Conservation (phyloP, 1,284 basidiomycete species). For the Malassezia furfur region DNA sequence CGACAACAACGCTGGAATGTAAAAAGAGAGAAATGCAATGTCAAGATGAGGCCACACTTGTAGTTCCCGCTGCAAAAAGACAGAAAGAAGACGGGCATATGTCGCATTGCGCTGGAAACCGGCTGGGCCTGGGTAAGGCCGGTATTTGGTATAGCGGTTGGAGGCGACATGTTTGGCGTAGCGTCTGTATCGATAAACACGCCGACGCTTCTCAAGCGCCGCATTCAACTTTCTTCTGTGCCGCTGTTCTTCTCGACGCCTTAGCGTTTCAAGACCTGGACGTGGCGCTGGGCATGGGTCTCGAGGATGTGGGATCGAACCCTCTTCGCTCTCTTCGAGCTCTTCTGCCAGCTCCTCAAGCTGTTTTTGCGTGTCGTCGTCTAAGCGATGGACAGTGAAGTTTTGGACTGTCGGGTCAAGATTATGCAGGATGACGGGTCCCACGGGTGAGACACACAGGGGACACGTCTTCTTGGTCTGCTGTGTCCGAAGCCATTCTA, state of each 20-base stretch:
- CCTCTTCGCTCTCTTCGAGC: too few species aligned
- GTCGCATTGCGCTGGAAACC: slow-evolving; percentile 10
- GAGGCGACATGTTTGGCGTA: slow-evolving; percentile 17
- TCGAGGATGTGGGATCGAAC: too few species aligned
- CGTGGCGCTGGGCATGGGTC: too few species aligned
- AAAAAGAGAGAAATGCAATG: slow-evolving; percentile 10
- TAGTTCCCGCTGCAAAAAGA: slow-evolving; percentile 15
- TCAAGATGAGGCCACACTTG: slow-evolving; percentile 19
- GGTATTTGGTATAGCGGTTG: slow-evolving; percentile 15
- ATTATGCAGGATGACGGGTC: slow-evolving; percentile 8
- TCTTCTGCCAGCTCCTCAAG: too few species aligned
- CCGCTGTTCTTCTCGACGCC: slow-evolving; percentile 4
- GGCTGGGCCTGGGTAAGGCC: slow-evolving; percentile 9
- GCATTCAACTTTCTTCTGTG: background rate
- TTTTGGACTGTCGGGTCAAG: slow-evolving; percentile 3
- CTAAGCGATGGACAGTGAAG: background rate
- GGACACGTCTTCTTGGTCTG: slow-evolving; percentile 7
- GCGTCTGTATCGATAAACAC: slow-evolving; percentile 4
- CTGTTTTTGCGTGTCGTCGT: background rate
- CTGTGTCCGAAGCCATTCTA: slow-evolving; percentile 10
- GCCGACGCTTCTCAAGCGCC: background rate
- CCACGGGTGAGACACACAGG: slow-evolving; percentile 10
- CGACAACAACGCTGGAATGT: slow-evolving; percentile 17
- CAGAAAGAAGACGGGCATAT: slow-evolving; percentile 11
- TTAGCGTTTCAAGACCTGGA: background rate